Evolutionary conservation across 306 rosid genomes (phyloP).

Genomic region (Lathyrus tuberosus): DNA sequence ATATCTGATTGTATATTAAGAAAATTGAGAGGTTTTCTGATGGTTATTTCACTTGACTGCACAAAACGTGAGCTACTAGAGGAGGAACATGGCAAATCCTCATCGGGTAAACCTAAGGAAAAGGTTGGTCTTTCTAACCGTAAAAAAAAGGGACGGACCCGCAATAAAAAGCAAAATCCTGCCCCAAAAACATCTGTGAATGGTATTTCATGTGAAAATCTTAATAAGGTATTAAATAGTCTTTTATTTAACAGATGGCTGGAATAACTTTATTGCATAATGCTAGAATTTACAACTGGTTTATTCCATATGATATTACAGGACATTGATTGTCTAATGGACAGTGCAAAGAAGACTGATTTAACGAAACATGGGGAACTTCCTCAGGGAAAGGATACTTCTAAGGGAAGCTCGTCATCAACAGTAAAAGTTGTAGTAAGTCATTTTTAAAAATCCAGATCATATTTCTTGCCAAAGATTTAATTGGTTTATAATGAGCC

Average conservation of each 20-base stretch:
- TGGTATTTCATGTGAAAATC: slow-evolving; percentile 45
- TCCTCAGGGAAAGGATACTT: slow-evolving; percentile 50
- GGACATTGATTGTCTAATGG: slow-evolving; percentile 53
- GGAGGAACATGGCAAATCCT: slow-evolving; percentile 55
- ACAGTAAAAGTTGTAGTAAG: slow-evolving; percentile 55
- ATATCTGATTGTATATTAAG: slow-evolving; percentile 80
- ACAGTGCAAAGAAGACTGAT: slow-evolving; percentile 52
- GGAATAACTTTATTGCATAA: slow-evolving; percentile 37
- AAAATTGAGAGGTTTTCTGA: slow-evolving; percentile 81
- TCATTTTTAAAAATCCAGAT: slow-evolving; percentile 31
- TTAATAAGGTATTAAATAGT: slow-evolving; percentile 55
- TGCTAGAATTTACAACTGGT: slow-evolving; percentile 41
- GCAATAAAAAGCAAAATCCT: slow-evolving; percentile 62
- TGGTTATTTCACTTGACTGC: slow-evolving; percentile 87
- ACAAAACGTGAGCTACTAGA: slow-evolving; percentile 84
- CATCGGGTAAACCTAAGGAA: slow-evolving; percentile 69
- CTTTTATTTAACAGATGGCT: slow-evolving; percentile 29
- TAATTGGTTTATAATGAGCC: slow-evolving; percentile 55
- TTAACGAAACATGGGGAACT: slow-evolving; percentile 44
- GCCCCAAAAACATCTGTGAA: slow-evolving; percentile 44
- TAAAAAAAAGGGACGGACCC: slow-evolving; percentile 75
- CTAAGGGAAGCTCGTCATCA: slow-evolving; percentile 46
- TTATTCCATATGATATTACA: slow-evolving; percentile 53
- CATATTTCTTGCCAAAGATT: slow-evolving; percentile 47
- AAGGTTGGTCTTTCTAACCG: slow-evolving; percentile 60